Conservation (phyloP, 2,329 filamentous ascomycete species). For the Rugonectria rugulosa region DNA sequence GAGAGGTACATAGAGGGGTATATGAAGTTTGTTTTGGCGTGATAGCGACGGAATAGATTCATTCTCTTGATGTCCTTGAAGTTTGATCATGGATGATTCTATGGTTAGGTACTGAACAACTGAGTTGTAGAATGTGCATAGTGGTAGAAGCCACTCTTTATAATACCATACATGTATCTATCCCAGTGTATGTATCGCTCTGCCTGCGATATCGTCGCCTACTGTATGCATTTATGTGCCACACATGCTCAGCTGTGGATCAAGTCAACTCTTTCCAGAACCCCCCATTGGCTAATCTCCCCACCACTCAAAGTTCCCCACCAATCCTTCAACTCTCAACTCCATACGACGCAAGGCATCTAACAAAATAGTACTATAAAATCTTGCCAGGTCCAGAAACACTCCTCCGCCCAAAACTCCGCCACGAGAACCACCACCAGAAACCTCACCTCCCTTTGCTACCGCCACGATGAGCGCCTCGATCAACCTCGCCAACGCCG, state of each 20-base stretch:
- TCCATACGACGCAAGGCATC: not conserved
- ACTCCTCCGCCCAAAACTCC: conserved; percentile 1
- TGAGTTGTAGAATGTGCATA: not conserved
- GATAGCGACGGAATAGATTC: conserved; percentile 12
- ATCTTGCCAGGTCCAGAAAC: conserved; percentile 22
- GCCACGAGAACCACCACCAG: not conserved
- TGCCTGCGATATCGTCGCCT: no score
- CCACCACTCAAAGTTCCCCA: not conserved
- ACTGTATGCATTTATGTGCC: not conserved
- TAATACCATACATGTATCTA: no score
- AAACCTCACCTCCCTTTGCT: not conserved
- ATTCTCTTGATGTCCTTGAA: no score
- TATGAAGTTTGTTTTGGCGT: conserved; percentile 18
- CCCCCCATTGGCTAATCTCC: conserved; percentile 9
- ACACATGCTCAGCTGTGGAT: conserved; percentile 1
- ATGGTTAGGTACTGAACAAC: no score
- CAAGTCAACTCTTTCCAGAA: not conserved
- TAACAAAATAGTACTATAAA: no score
- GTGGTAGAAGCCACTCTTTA: no score
- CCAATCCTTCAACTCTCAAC: not conserved
- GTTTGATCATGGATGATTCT: no score
- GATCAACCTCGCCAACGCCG: conserved; percentile 58
- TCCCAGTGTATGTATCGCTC: no score
- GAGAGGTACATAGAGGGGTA: conserved; percentile 9
- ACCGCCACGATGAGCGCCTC: conserved; percentile 45